Base-by-base conservation (phyloP, 805 yeast genomes). In the Kluyveromyces siamensis region DNA sequence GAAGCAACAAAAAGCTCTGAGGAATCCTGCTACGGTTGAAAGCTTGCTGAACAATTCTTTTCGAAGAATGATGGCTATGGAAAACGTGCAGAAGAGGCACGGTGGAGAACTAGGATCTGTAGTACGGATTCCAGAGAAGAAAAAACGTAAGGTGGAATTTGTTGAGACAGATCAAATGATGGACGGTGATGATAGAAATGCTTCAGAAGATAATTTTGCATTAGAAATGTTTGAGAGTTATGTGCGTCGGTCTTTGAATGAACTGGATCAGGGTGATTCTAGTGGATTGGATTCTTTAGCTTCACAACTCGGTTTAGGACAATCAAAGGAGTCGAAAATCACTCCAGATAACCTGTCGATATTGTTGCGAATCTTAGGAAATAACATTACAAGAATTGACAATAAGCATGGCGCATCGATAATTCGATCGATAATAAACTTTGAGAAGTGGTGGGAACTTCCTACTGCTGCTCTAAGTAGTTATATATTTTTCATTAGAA, bases 401-500 rank as follows among this genome's bases (percentile, higher is more conserved):
- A 56, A 65, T 48, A 70, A 72, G 37, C 60, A 73, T 21, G 73
- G 84, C 50, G 68, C 69, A 47, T 60, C 73, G 13, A 69, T 88
- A 45, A 76, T 89, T 40, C 68, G 75, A 37, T 74, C 89, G 18
- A 70, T 90, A 33, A 72, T 89, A 44, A 75, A 72, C 51, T 73
- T 84, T 48, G 63, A 64, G 53, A 71, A 73, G 49, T 87, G 95
- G 93, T 72, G 82, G 59, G 70, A 66, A 19, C 56, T 74, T 35
- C 71, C 75, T 6, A 55, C 60, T 9, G 53, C 58, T 14, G 77
- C 82, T 55, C 66, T 78, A 25, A 69, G 72, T 44, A 69, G 73
- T 43, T 89, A 85, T 65, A 75, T 83, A 43, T 82, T 80, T 41
- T 93, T 93, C 64, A 68, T 87, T 42, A 75, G 80, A 41, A 86